Evolutionary conservation across 2,329 filamentous ascomycete species (phyloP), one percentile per base, ranked within the genome.

Genomic region (Hypoxylon sp.): DNA sequence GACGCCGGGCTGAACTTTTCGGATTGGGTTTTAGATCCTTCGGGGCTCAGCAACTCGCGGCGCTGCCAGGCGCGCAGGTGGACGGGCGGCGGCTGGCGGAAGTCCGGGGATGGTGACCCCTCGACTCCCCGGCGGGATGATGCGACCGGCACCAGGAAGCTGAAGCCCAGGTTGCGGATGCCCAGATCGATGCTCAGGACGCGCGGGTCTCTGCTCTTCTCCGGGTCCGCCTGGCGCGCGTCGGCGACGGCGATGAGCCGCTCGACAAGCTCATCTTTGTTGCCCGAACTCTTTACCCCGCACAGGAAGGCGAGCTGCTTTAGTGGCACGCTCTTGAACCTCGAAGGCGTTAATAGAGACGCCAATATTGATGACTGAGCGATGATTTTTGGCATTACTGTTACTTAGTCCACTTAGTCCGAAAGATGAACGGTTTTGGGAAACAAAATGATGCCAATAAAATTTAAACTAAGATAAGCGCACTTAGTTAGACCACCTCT

Each of bases 101-200:
- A 65, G 6, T 28, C 28, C 19, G 41, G 39, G 4, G 46, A 10
- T 2, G 17, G 44, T 56, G 34, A 52, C 17, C 28, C 24, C 63
- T 59, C 34, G 59, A 48, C 67, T 72, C 17, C 78, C 71, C 30
- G 20, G 11, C 30, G 20, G 11, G 43, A 20, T 41, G 56, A 6
- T 13, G 15, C 30, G 10, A 65, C 71, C 3, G 62, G 58, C 6
- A 71, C 68, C 26, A 91, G 76, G 64, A 92, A 82, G 67, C 90
- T 91, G 74, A 88, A 92, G 1, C 91, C 92, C 3, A 96, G 80
- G 74, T 96, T 96, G 44, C 87, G 87, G 68, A 96, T 91, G 3
- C 92, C 92, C 87, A 95, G 90, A 75, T 96, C 92, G 65, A 96
- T 90, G 73, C 91, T 94, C 32, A 95, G 76, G 22, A 95, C 82